These are phyloP conservation scores for Sporothrix schenckii DNA, from an alignment of 2,329 filamentous ascomycete genomes.

Conservation along the genomic window DNA sequence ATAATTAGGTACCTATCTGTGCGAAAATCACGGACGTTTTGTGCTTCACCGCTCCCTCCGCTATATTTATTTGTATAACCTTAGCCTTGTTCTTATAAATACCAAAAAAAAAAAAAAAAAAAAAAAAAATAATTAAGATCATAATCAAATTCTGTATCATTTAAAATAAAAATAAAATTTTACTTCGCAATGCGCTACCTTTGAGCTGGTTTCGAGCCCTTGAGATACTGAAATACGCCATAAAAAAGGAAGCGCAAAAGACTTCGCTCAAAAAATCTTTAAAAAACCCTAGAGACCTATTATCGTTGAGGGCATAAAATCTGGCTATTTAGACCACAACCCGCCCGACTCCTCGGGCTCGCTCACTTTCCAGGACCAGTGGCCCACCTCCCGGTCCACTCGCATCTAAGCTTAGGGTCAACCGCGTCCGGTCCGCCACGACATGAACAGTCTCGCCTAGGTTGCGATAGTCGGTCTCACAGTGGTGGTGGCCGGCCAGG, in stretches of 20 bases:
- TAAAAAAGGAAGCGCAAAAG: not conserved
- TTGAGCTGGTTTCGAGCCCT: too few relatives aligned
- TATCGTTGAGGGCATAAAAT: not conserved
- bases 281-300: not conserved
- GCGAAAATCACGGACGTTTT: too few relatives aligned
- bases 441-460: conserved; percentile 77
- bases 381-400: conserved; percentile 67
- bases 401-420: conserved; percentile 72
- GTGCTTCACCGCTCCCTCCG: too few relatives aligned
- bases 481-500: conserved; percentile 46
- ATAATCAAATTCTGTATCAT: too few relatives aligned
- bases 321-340: conserved; percentile 42
- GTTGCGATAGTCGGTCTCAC: conserved; percentile 80
- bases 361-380: conserved; percentile 66
- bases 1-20: too few relatives aligned
- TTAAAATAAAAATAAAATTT: too few relatives aligned
- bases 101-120: too few relatives aligned
- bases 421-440: conserved; percentile 68
- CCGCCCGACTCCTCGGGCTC: conserved; percentile 42
- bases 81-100: too few relatives aligned
- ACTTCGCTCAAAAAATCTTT: not conserved
- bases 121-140: too few relatives aligned
- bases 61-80: too few relatives aligned
- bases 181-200: too few relatives aligned
- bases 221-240: too few relatives aligned